A percentile compares a stretch with the other conserved stretches of the same genome.
These are phyloP conservation scores for Cadophora malorum DNA, from an alignment of 2,329 filamentous ascomycete species.

Conservation along the genomic window DNA sequence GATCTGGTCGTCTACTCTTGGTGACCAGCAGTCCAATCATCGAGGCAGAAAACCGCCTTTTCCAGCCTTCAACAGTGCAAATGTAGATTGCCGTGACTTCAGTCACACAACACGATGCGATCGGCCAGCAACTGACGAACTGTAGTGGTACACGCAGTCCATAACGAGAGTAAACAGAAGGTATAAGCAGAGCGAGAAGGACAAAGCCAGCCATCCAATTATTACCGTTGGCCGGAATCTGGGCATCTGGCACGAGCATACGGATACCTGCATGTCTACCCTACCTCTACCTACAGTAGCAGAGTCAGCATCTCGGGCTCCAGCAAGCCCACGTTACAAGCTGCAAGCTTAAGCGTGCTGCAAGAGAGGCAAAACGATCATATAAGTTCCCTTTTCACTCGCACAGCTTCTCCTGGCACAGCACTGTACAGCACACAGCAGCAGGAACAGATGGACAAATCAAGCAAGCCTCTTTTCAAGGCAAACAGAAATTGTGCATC, in stretches of 20 bases:
- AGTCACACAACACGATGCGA: constrained; percentile 12
- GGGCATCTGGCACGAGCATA: constrained; percentile 27
- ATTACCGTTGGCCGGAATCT: constrained; percentile 24
- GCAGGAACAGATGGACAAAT: constrained; percentile 9
- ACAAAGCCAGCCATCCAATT: background rate
- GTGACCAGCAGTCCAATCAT: background rate
- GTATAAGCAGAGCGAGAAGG: background rate
- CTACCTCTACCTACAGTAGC: constrained; percentile 6
- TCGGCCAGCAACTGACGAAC: constrained; percentile 27
- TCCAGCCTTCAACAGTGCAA: constrained; percentile 22
- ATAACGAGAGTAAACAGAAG: background rate
- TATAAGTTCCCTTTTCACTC: constrained; percentile 19
- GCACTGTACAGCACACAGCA: constrained; percentile 20
- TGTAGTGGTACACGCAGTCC: constrained; percentile 25
- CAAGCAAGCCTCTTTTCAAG: background rate
- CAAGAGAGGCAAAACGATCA: constrained; percentile 29
- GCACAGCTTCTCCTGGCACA: constrained; percentile 16
- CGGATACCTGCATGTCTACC: constrained; percentile 24
- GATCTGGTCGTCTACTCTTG: constrained; percentile 12
- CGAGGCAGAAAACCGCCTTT: background rate
- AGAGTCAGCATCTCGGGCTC: constrained; percentile 20
- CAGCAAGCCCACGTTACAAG: constrained; percentile 24
- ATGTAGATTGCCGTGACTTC: constrained; percentile 28
- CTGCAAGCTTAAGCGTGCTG: constrained; percentile 21
- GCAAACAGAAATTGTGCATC: background rate